Percentiles rank a stretch among this genome's conserved stretches.
Evolutionary conservation across 2,329 filamentous ascomycete genomes (phyloP).

Genomic region (Neoarthrinium moseri): DNA sequence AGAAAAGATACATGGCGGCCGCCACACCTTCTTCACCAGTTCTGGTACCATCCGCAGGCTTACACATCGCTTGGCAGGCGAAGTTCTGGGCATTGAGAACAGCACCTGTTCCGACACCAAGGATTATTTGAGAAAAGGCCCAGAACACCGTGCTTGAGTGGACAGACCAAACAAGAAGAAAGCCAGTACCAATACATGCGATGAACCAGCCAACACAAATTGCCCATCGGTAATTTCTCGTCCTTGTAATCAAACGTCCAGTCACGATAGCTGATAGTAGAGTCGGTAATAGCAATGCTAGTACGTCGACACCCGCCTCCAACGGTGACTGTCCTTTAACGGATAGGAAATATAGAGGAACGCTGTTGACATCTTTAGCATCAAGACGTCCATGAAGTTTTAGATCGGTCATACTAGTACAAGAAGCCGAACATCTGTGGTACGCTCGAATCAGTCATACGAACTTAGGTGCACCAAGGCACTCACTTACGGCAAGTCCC

Average conservation of each 20-base stretch:
- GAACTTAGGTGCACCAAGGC: background rate
- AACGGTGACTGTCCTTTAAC: conserved; percentile 30
- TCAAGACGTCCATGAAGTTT: conserved; percentile 3
- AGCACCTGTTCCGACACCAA: conserved; percentile 35
- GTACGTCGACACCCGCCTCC: conserved; percentile 31
- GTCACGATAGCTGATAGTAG: conserved; percentile 30
- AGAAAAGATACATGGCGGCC: conserved; percentile 30
- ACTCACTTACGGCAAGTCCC: conserved; percentile 29
- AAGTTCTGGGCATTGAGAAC: conserved; percentile 38
- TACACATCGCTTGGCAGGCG: conserved; percentile 36
- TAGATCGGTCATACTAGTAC: conserved; percentile 16
- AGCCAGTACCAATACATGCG: conserved; percentile 11
- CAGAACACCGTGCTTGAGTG: conserved; percentile 28
- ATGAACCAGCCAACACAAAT: conserved; percentile 35
- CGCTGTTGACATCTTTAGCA: conserved; percentile 11
- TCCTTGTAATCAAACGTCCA: conserved; percentile 25
- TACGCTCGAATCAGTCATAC: background rate
- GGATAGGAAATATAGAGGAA: conserved; percentile 36
- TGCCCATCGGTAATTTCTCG: conserved; percentile 35
- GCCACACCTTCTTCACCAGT: background rate
- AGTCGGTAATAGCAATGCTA: conserved; percentile 30
- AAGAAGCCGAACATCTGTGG: conserved; percentile 20
- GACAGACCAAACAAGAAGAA: conserved; percentile 17
- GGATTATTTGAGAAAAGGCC: conserved; percentile 32
- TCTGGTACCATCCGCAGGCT: too few relatives aligned